Conservation (phyloP, 139 green algal species). For the Raphidocelis subcapitata region DNA sequence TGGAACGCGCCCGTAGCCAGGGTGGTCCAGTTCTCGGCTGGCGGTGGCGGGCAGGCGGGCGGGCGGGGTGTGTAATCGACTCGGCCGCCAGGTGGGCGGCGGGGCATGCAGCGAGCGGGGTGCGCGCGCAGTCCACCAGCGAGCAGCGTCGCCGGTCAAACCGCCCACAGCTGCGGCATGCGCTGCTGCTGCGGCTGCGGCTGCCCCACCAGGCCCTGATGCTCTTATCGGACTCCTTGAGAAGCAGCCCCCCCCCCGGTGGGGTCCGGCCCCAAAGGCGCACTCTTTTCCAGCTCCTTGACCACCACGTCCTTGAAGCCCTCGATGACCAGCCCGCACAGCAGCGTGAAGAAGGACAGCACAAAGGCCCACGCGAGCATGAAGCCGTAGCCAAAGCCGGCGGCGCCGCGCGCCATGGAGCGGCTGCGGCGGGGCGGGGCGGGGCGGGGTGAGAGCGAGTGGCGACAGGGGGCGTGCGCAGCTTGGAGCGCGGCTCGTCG, state of each 20-base stretch:
- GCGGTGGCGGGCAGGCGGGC: neutral
- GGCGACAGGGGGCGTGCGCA: too few relatives aligned
- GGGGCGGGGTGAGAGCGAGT: too few relatives aligned
- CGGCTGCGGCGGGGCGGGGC: constrained; percentile 3
- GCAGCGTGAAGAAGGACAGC: constrained; percentile 26
- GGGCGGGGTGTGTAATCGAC: neutral
- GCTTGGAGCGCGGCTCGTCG: too few relatives aligned
- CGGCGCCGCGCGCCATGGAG: constrained; percentile 17
- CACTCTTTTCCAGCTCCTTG: constrained; percentile 23
- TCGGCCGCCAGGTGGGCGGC: neutral
- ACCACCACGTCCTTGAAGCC: constrained; percentile 21
- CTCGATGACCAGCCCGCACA: constrained; percentile 29
- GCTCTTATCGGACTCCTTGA: too few relatives aligned
- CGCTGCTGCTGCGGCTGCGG: neutral
- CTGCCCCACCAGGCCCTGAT: too few relatives aligned
- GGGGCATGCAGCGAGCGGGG: neutral
- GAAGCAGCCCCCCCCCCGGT: too few relatives aligned
- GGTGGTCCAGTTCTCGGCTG: constrained; percentile 10
- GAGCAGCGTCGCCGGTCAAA: neutral
- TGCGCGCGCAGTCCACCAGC: too few relatives aligned
- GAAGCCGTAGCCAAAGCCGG: constrained; percentile 33
- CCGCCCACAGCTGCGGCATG: neutral
- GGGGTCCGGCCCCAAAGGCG: neutral
- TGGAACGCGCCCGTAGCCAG: constrained; percentile 24
- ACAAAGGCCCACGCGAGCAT: constrained; percentile 27